Conservation (phyloP, 345 rosid genomes). For the Brassica nigra region DNA sequence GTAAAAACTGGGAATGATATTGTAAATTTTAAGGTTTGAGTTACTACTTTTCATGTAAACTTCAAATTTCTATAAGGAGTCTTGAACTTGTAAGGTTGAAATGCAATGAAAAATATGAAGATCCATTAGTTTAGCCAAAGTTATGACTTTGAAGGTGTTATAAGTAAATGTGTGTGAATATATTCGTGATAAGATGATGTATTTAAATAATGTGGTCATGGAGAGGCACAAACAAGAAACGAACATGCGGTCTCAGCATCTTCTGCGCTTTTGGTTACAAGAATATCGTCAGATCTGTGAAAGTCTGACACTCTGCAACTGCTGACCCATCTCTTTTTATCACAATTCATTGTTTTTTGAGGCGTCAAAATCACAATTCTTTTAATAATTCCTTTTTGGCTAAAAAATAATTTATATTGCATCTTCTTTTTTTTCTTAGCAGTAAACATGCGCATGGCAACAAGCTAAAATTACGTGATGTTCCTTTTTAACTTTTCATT, state of each 20-base stretch:
- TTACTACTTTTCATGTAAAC: too few species aligned
- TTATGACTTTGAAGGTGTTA: neutral
- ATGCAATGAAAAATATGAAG: neutral
- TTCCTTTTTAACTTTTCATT: neutral
- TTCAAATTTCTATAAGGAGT: neutral
- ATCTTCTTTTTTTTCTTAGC: neutral
- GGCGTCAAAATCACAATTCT: neutral
- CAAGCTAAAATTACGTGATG: neutral
- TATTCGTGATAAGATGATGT: conserved; percentile 33
- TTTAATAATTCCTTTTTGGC: neutral
- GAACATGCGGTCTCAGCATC: conserved; percentile 36
- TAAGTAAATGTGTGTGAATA: conserved; percentile 11
- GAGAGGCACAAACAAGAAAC: conserved; percentile 31
- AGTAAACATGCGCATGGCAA: neutral
- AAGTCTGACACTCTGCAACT: conserved; percentile 31
- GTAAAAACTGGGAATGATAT: neutral
- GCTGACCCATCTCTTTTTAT: conserved; percentile 19
- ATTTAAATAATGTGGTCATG: neutral
- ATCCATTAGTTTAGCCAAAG: neutral
- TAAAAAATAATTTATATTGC: neutral
- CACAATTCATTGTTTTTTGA: neutral
- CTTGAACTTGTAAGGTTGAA: neutral
- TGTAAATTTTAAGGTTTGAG: neutral
- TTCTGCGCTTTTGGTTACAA: conserved; percentile 32
- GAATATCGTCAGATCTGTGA: conserved; percentile 38